Evolutionary conservation across 805 yeast species (phyloP), one percentile per base, ranked within the genome.

Genomic region (Wickerhamiella slavikovae): DNA sequence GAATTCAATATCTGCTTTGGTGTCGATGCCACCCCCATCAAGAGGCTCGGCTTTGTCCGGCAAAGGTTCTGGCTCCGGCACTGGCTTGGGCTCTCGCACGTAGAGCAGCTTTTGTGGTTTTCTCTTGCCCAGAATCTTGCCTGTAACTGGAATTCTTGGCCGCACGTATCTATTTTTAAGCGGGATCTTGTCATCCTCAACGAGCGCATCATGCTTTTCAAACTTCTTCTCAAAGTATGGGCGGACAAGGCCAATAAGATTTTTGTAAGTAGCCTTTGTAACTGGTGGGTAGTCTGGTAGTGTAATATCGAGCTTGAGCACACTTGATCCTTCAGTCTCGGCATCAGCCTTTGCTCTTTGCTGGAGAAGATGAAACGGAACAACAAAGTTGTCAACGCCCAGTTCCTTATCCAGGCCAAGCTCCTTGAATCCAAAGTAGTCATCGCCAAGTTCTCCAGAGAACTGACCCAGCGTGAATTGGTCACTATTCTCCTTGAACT

Each of bases 401-500:
- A 80, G 75, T 49, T 89, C 99, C 43, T 74, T 78, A 44, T 85
- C 96, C 30, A 89, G 56, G 0, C 98, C 98, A 28, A 89, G 58
- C 39, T 85, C 96, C 46, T 67, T 76, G 59, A 89, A 91, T 0
- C 99, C 99, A 55, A 91, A 91, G 62, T 83, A 89, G 54, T 89
- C 99, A 43, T 85, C 98, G 5, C 96, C 98, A 22, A 89, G 56
- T 36, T 83, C 94, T 42, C 68, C 74, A 1, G 94, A 75, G 49
- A 89, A 89, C 44, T 83, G 95, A 34, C 99, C 99, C 18, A 89
- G 76, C 39, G 85, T 54, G 47, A 83, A 89, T 50, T 85, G 93
- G 38, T 89, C 95, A 43, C 93, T 75, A 43, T 80, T 78, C 46
- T 91, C 98, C 22, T 58, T 69, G 49, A 89, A 89, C 38, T 70